Conservation (phyloP, 2,329 filamentous ascomycete species). For the Aspergillus sergii region DNA sequence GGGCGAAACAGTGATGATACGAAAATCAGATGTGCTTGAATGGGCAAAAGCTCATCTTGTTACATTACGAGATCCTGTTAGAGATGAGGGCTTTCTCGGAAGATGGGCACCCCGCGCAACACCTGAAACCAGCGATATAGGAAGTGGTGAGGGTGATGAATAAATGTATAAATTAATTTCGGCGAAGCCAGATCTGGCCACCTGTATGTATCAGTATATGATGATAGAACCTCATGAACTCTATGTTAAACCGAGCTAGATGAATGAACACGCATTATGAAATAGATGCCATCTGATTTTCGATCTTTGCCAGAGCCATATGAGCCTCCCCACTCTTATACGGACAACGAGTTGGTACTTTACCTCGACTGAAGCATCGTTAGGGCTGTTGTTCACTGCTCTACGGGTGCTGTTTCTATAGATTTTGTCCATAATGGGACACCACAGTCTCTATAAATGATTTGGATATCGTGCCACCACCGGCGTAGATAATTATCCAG, state of each 20-base stretch:
- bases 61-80: constrained; percentile 67
- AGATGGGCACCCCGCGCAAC: constrained; percentile 58
- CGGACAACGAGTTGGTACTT: neutral
- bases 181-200: neutral
- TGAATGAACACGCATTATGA: neutral
- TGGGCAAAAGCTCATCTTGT: constrained; percentile 69
- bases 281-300: neutral
- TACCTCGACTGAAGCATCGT: neutral
- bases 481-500: neutral
- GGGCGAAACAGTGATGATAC: constrained; percentile 48
- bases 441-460: too few relatives aligned
- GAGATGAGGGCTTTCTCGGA: constrained; percentile 73
- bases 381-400: neutral
- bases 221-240: neutral
- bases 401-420: neutral
- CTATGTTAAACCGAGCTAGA: neutral
- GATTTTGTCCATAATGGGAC: neutral
- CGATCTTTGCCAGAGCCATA: neutral
- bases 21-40: constrained; percentile 61
- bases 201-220: neutral
- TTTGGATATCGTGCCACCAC: neutral
- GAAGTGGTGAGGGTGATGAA: constrained; percentile 15
- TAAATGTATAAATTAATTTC: neutral
- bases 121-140: constrained; percentile 31
- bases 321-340: neutral